A percentile compares a stretch with the other conserved stretches of the same genome.
phyloP scores from a whole-genome alignment of 2,329 filamentous ascomycete species.

The Penicillium sp. region DNA sequence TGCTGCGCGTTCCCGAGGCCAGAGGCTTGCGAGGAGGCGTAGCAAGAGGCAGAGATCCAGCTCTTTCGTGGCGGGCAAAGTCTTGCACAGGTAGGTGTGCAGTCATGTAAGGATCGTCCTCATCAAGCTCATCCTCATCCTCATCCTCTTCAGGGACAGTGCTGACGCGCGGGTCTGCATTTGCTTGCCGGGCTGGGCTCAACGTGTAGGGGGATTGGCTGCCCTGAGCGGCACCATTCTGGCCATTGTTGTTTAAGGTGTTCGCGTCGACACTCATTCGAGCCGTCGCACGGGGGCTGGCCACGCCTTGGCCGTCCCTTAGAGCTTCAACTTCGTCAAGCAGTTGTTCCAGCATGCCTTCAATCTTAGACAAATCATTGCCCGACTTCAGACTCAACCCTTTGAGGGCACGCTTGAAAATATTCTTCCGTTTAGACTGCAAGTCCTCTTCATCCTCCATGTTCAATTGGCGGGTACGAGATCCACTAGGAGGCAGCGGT shows the following conservation, averaged over 20 bases:
- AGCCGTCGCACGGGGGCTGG: constrained; percentile 23
- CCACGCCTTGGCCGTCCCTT: constrained; percentile 57
- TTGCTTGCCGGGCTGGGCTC: constrained; percentile 48
- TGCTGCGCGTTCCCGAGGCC: constrained; percentile 57
- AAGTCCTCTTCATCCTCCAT: constrained; percentile 58
- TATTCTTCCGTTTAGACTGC: constrained; percentile 79
- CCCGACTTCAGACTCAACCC: constrained; percentile 84
- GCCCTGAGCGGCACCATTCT: constrained; percentile 72
- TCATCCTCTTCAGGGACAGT: constrained; percentile 84
- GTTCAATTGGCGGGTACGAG: constrained; percentile 56
- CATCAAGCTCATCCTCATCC: constrained; percentile 65
- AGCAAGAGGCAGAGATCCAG: constrained; percentile 45
- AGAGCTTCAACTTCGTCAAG: constrained; percentile 87
- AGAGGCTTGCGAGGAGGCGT: constrained; percentile 47
- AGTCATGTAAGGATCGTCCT: constrained; percentile 51
- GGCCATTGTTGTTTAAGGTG: constrained; percentile 82
- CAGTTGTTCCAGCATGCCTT: constrained; percentile 88
- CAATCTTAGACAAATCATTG: constrained; percentile 83
- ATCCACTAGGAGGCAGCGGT: constrained; percentile 68
- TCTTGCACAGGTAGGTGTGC: constrained; percentile 62
- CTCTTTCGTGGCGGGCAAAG: constrained; percentile 39
- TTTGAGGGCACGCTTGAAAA: constrained; percentile 93
- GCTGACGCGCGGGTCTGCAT: constrained; percentile 78
- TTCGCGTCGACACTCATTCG: constrained; percentile 63
- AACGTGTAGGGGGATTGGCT: constrained; percentile 74